phyloP scores from a whole-genome alignment of 2,329 filamentous ascomycete genomes.

The Plenodomus tracheiphilus region DNA sequence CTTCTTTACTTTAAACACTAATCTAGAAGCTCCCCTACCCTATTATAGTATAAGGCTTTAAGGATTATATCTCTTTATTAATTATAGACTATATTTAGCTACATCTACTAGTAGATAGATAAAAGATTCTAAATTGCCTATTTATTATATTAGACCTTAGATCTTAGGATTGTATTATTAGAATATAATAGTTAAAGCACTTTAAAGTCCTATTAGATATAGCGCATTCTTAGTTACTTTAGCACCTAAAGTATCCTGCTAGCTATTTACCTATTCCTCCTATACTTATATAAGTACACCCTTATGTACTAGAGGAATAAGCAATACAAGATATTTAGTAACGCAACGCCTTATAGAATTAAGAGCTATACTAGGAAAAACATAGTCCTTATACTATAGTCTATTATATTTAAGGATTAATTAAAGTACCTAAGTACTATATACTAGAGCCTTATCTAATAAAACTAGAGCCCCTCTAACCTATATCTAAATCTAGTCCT shows the following conservation, averaged over 20 bases:
- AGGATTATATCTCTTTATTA: not conserved
- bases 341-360: too few species aligned
- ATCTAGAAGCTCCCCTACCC: not conserved
- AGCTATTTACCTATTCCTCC: not conserved
- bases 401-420: too few species aligned
- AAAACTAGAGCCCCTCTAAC: too few species aligned
- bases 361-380: too few species aligned
- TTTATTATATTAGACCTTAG: conserved; percentile 1
- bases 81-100: not conserved
- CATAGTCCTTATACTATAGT: too few species aligned
- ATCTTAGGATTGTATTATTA: conserved; percentile 1
- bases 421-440: too few species aligned
- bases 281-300: too few species aligned
- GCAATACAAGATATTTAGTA: too few species aligned
- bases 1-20: not conserved
- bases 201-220: not conserved
- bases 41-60: not conserved
- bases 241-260: not conserved
- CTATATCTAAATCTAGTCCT: too few species aligned
- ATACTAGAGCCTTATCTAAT: too few species aligned
- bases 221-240: not conserved
- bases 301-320: too few species aligned
- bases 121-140: not conserved
- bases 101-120: not conserved
- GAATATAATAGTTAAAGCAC: not conserved